Percentiles rank a stretch among this genome's conserved stretches.
Conservation (phyloP, 176 grass and related monocot species). For the Miscanthus lutarioriparius region DNA sequence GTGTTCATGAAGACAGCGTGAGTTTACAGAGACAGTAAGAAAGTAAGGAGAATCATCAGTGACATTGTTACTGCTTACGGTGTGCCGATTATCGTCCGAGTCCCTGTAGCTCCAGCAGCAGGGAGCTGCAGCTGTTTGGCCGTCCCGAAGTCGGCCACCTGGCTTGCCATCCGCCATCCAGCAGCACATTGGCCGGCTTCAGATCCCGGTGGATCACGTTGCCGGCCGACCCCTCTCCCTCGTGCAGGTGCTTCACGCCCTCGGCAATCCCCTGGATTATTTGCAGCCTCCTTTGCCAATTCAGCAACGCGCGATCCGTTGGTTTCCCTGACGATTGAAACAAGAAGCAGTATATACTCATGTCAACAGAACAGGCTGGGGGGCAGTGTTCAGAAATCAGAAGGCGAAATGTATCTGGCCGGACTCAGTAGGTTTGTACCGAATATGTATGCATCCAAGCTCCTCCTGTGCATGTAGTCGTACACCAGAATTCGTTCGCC, state of each 20-base stretch:
- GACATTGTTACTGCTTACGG: not conserved
- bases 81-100: conserved; percentile 3
- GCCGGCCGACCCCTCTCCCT: not conserved
- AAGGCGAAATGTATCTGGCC: too few relatives aligned
- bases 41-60: too few relatives aligned
- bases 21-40: not conserved
- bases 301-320: not conserved
- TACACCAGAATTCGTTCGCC: not conserved
- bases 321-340: not conserved
- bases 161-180: not conserved
- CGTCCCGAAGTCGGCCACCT: not conserved
- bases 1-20: too few relatives aligned
- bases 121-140: not conserved
- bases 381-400: too few relatives aligned
- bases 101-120: not conserved
- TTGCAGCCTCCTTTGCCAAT: not conserved
- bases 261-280: not conserved
- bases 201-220: conserved; percentile 20
- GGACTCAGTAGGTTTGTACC: not conserved
- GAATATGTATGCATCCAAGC: not conserved
- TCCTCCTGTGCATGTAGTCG: conserved; percentile 5
- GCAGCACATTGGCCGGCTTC: conserved; percentile 4
- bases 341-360: not conserved
- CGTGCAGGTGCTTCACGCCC: not conserved
- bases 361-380: too few relatives aligned